Base-by-base conservation (phyloP, 495 filamentous ascomycete species). In the Diplogelasinospora grovesii region DNA sequence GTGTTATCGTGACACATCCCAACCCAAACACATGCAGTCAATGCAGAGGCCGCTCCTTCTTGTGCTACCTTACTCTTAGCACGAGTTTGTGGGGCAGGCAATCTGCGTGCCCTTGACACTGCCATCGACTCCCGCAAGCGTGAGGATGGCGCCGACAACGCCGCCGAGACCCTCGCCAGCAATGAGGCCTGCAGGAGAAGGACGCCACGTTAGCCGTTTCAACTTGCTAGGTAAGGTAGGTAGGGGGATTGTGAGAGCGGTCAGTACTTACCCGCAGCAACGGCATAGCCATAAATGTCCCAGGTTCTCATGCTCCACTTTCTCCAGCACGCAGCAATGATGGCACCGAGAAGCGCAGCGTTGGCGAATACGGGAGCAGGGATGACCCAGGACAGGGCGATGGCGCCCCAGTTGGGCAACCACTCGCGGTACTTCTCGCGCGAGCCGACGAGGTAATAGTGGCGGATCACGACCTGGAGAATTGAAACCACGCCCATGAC, bases 91-190 rank as follows among this genome's bases (percentile, higher is more conserved):
- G 1, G 77, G 75, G 45, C 77, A 80, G 11, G 59, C 77, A 40
- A 68, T 50, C 0, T 57, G 56, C 10, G 66, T 62, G 28, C 74
- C 77, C 26, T 74, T 60, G 3, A 52, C 25, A 10, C 52, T 46
- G 20, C 74, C 72, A 1, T 67, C 64, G 6, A 77, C 66, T 5
- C 68, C 68, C 1, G 54, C 65, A 28, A 82, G 64, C 48, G 79
- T 71, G 24, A 79, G 61, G 10, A 70, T 40, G 0, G 78, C 78
- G 38, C 72, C 72, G 14, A 81, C 51, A n/a, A 81, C 77, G 32
- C 78, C 77, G 21, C 78, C 79, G 15, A 82, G 63, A 24, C 80
- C 80, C 56, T 83, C 80, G 14, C 80, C 80, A 4, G 80, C 79
- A 58, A 83, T 82, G 48, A 81, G 65, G 18, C 79, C 55, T 59